A percentile compares a stretch with the other conserved stretches of the same genome.
phyloP scores from a whole-genome alignment of 1,284 basidiomycete genomes.

The Golubevia pallescens region DNA sequence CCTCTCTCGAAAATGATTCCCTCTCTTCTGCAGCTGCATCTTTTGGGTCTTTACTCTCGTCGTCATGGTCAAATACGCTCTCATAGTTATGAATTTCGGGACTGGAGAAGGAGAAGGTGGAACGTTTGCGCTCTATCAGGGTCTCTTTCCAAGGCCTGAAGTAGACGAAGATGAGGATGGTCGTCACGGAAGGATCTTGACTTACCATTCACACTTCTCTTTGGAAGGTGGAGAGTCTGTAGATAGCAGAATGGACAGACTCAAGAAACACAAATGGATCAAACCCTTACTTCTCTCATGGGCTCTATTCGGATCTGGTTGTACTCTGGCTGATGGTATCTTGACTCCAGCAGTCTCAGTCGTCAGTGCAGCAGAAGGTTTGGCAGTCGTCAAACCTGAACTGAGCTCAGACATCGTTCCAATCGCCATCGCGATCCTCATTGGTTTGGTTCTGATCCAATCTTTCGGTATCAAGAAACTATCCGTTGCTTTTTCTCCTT shows the following conservation, averaged over 20 bases:
- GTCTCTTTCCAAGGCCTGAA: no score
- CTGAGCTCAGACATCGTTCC: no score
- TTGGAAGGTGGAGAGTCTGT: no score
- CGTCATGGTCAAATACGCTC: conserved; percentile 74
- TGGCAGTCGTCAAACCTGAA: conserved; percentile 70
- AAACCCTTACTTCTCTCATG: no score
- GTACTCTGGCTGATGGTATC: conserved; percentile 73
- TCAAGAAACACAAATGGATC: no score
- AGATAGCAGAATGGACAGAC: no score
- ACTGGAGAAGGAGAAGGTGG: conserved; percentile 74
- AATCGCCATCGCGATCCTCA: conserved; percentile 72
- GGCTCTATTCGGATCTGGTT: conserved; percentile 67
- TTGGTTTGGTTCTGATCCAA: conserved; percentile 72
- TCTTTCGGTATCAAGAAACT: conserved; percentile 71
- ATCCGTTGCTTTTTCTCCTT: conserved; percentile 69
- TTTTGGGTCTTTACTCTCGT: conserved; percentile 73
- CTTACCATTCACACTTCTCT: no score
- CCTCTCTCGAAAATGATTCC: no score
- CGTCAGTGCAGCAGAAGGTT: conserved; percentile 73
- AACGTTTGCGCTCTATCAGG: conserved; percentile 73
- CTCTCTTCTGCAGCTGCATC: no score
- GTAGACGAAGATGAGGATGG: no score
- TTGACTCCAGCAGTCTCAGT: conserved; percentile 73
- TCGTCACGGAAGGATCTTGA: no score
- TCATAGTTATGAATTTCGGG: conserved; percentile 71